These are phyloP conservation scores for Davidsoniella virescens DNA, from an alignment of 2,329 filamentous ascomycete species.

Conservation along the genomic window DNA sequence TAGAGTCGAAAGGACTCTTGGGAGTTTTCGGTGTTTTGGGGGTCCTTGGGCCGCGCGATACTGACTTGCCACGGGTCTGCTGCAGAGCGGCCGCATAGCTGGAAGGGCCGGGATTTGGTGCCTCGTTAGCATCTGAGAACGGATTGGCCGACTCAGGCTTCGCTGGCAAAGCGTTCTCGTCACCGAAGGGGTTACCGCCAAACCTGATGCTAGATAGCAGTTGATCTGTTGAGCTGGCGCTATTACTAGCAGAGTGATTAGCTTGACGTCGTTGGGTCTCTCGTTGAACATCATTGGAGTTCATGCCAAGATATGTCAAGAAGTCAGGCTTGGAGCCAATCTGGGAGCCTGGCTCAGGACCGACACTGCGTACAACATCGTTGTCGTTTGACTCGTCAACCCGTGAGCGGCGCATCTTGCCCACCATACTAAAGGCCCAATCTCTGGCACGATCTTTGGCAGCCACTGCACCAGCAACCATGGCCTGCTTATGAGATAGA, in stretches of 20 bases:
- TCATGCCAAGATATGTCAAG: constrained; percentile 27
- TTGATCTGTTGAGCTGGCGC: constrained; percentile 22
- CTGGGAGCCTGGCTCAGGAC: background rate
- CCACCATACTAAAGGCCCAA: constrained; percentile 14
- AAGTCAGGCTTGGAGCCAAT: constrained; percentile 25
- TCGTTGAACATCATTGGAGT: constrained; percentile 25
- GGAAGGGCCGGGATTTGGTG: constrained; percentile 21
- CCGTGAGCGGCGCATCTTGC: background rate
- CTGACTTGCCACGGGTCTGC: constrained; percentile 33
- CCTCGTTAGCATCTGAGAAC: constrained; percentile 34
- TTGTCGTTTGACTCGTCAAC: background rate
- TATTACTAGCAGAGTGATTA: constrained; percentile 17
- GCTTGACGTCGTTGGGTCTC: constrained; percentile 23
- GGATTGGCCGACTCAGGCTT: constrained; percentile 24
- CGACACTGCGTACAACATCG: constrained; percentile 1
- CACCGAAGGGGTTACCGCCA: constrained; percentile 31
- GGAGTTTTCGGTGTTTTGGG: constrained; percentile 16
- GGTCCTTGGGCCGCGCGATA: constrained; percentile 16
- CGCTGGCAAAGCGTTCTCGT: constrained; percentile 26
- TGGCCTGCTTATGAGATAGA: constrained; percentile 14
- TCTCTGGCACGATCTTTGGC: constrained; percentile 19
- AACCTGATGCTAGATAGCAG: constrained; percentile 27
- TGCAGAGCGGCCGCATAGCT: constrained; percentile 32
- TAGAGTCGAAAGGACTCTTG: constrained; percentile 22
- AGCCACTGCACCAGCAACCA: constrained; percentile 18